Percentiles rank a stretch among this genome's conserved stretches.
These are phyloP conservation scores for Podaxis pistillaris DNA, from an alignment of 768 basidiomycete species.

Conservation along the genomic window DNA sequence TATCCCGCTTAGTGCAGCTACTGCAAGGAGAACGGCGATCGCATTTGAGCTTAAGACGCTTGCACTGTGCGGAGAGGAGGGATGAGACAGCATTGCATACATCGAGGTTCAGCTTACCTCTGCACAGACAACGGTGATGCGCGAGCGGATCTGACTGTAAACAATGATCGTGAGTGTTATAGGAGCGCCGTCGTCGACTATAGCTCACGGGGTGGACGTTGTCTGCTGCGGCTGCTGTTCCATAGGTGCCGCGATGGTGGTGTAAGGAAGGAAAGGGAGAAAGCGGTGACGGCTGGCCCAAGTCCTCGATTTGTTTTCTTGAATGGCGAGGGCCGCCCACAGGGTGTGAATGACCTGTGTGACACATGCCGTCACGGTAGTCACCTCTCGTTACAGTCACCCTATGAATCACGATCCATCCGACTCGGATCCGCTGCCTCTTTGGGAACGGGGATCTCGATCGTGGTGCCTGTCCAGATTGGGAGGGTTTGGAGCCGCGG, in stretches of 20 bases:
- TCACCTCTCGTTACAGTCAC: neutral
- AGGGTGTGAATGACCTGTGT: slow-evolving; percentile 8
- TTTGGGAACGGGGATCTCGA: slow-evolving; percentile 9
- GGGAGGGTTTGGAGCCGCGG: slow-evolving; percentile 2
- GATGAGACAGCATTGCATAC: slow-evolving; percentile 7
- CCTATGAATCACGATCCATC: slow-evolving; percentile 13
- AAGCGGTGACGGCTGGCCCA: slow-evolving; percentile 8
- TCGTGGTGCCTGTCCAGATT: slow-evolving; percentile 8
- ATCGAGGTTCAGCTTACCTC: slow-evolving; percentile 13
- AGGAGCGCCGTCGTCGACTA: neutral
- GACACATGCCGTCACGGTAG: slow-evolving; percentile 1
- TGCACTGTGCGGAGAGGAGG: slow-evolving; percentile 55
- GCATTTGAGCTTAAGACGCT: slow-evolving; percentile 84
- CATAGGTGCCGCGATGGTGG: slow-evolving; percentile 11
- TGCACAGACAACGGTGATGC: slow-evolving; percentile 22
- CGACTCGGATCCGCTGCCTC: slow-evolving; percentile 14
- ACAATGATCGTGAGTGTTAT: slow-evolving; percentile 7
- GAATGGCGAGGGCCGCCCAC: slow-evolving; percentile 10
- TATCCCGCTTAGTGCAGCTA: slow-evolving; percentile 78
- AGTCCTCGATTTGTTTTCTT: slow-evolving; percentile 15
- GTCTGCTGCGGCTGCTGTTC: slow-evolving; percentile 11
- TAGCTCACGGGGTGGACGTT: slow-evolving; percentile 10
- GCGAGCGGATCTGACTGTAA: slow-evolving; percentile 17
- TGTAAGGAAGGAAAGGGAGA: slow-evolving; percentile 6
- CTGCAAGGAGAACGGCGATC: slow-evolving; percentile 77